Conservation (phyloP, 2,329 filamentous ascomycete species). For the Zymoseptoria passerinii region DNA sequence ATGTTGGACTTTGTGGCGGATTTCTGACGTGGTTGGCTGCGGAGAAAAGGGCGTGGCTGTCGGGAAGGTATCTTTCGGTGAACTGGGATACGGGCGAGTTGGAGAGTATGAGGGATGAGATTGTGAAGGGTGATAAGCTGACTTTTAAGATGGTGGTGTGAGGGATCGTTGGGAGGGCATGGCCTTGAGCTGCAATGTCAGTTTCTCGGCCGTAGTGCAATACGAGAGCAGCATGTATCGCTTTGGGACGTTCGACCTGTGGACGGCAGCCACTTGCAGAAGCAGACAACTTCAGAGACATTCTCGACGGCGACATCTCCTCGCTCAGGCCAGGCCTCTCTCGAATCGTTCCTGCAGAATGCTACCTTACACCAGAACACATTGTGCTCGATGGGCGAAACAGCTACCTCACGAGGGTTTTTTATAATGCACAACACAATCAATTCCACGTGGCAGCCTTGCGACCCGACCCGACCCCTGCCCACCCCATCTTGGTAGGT, state of each 20-base stretch:
- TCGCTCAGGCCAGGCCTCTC: too few species aligned
- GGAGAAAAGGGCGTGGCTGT: slow-evolving; percentile 32
- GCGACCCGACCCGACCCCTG: background rate
- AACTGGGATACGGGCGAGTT: slow-evolving; percentile 36
- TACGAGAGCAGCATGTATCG: background rate
- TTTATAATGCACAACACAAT: background rate
- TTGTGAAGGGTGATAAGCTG: slow-evolving; percentile 30
- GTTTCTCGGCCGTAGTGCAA: background rate
- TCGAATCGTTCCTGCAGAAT: too few species aligned
- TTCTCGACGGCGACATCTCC: too few species aligned
- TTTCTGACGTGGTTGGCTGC: slow-evolving; percentile 27
- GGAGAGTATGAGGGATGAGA: slow-evolving; percentile 27
- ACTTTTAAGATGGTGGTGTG: slow-evolving; percentile 25
- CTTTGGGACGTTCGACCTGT: background rate
- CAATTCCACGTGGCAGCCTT: background rate
- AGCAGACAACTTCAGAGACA: too few species aligned
- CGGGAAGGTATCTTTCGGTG: slow-evolving; percentile 30
- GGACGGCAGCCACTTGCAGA: too few species aligned
- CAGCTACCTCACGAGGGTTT: background rate
- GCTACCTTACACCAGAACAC: too few species aligned
- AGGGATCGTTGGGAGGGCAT: background rate
- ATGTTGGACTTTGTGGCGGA: slow-evolving; percentile 26
- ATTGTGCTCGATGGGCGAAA: background rate
- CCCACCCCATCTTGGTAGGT: background rate
- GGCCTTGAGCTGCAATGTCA: background rate